Evolutionary conservation across 495 filamentous ascomycete species (phyloP), one percentile per base, ranked within the genome.

Genomic region (Aspergillus incahuasiensis): DNA sequence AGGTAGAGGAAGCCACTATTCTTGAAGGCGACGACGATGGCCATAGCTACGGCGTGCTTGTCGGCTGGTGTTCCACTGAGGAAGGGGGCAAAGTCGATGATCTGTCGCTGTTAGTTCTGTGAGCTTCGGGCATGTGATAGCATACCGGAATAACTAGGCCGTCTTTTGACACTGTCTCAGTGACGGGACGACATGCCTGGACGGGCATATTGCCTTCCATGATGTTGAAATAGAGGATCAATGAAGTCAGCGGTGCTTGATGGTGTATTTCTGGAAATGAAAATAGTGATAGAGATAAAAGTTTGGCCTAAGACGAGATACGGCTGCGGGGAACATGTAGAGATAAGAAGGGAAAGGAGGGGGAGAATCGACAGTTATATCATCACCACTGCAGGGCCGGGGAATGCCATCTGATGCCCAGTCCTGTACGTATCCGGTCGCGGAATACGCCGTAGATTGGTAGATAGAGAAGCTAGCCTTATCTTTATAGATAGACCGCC

Each of bases 1-100:
- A 97, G 82, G 70, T 97, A 97, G 64, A 96, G 81, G 71, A 97
- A 97, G 30, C 92, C 92, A 5, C 90, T 89, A 8, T 79, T 85
- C 54, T 88, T 86, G 73, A 97, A 96, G 18, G 89, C 92, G 20
- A 81, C 62, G 21, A 91, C 82, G 56, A 97, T 83, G 35, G 85
- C 78, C 24, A 82, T 65, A 2, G 91, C 92, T 6, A 88, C 84
- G 43, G 79, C 63, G 51, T 79, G 74, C 57, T 86, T 88, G 42
- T 87, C 76, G 30, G 81, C 67, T 0, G 82, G 74, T 15, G 79
- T 79, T 5, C 84, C 86, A 41, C 82, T 67, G 25, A 89, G 80
- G 69, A 95, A 95, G 54, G 79, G 80, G 19, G 78, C 79, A 67
- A 96, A 95, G 73, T 95, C 86, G 58, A 97, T 91, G 58, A 97